phyloP scores from a whole-genome alignment of 495 filamentous ascomycete genomes.

The Articulospora tetracladia region DNA sequence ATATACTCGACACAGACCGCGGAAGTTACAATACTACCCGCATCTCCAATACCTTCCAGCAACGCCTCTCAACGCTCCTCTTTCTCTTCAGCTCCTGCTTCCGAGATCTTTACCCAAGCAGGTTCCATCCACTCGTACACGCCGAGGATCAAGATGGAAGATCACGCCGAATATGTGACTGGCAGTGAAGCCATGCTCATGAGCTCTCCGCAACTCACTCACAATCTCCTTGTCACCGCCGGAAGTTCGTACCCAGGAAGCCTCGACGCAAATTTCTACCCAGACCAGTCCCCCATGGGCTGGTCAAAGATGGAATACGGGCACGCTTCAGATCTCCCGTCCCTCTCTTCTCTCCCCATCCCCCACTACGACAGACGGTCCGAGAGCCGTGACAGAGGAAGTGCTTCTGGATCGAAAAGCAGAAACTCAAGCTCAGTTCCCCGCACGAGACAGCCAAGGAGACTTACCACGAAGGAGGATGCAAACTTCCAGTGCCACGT shows the following conservation, averaged over 20 bases:
- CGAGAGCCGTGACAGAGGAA: slow-evolving; percentile 18
- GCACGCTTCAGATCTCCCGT: slow-evolving; percentile 22
- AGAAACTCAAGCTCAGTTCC: slow-evolving; percentile 31
- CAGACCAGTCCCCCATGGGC: slow-evolving; percentile 31
- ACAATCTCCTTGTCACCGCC: slow-evolving; percentile 33
- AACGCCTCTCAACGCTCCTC: slow-evolving; percentile 34
- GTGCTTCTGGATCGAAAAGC: slow-evolving; percentile 24
- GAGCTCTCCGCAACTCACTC: slow-evolving; percentile 39
- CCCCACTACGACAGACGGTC: slow-evolving; percentile 20
- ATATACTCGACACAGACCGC: slow-evolving; percentile 38
- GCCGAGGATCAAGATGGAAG: slow-evolving; percentile 52
- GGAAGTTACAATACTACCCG: slow-evolving; percentile 24
- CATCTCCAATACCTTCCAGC: slow-evolving; percentile 25
- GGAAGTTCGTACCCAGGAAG: slow-evolving; percentile 37
- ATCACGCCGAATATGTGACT: slow-evolving; percentile 34
- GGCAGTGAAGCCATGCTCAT: slow-evolving; percentile 41
- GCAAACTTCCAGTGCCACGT: slow-evolving; percentile 72
- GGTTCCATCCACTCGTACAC: slow-evolving; percentile 30
- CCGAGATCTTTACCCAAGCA: slow-evolving; percentile 32
- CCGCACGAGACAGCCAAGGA: slow-evolving; percentile 45
- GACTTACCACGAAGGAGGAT: slow-evolving; percentile 66
- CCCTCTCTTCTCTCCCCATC: slow-evolving; percentile 21
- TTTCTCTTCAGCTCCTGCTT: slow-evolving; percentile 36
- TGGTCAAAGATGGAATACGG: slow-evolving; percentile 48
- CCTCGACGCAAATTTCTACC: slow-evolving; percentile 35